Conservation (phyloP, 2,329 filamentous ascomycete species). For the Verticillium alfalfae region DNA sequence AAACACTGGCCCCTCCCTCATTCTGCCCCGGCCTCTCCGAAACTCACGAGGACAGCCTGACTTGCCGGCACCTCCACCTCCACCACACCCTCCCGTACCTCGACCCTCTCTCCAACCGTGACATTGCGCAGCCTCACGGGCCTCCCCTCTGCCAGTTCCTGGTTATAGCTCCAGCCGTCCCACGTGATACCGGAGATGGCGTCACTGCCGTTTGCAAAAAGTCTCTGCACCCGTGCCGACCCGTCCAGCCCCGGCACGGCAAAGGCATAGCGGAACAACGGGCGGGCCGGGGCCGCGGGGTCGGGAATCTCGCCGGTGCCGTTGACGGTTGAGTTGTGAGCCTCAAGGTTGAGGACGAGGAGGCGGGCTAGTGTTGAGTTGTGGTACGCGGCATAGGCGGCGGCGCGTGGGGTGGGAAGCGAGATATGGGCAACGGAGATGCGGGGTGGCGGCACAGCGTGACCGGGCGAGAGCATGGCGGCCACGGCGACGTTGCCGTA, state of each 20-base stretch:
- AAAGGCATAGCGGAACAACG: constrained; percentile 33
- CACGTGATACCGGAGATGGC: constrained; percentile 57
- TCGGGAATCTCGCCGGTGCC: constrained; percentile 23
- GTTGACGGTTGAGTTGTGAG: constrained; percentile 53
- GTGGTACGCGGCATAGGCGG: constrained; percentile 52
- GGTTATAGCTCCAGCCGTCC: constrained; percentile 58
- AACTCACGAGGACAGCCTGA: constrained; percentile 31
- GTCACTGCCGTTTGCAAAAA: constrained; percentile 58
- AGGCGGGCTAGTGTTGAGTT: constrained; percentile 36
- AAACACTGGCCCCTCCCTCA: neutral
- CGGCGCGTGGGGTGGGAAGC: constrained; percentile 31
- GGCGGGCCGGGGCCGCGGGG: constrained; percentile 20
- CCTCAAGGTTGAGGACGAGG: constrained; percentile 51
- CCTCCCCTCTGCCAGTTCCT: constrained; percentile 47
- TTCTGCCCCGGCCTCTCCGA: constrained; percentile 8
- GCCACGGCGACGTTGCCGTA: constrained; percentile 58
- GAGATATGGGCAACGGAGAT: constrained; percentile 44
- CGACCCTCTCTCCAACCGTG: constrained; percentile 41
- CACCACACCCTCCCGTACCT: constrained; percentile 27
- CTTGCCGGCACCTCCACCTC: constrained; percentile 34
- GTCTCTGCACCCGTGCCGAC: constrained; percentile 34
- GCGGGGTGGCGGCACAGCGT: constrained; percentile 9
- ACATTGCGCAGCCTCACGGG: constrained; percentile 51
- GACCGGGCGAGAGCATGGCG: constrained; percentile 43
- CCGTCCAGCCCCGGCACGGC: constrained; percentile 17